phyloP scores from a whole-genome alignment of 768 basidiomycete genomes.

The Sporobolomyces roseus region DNA sequence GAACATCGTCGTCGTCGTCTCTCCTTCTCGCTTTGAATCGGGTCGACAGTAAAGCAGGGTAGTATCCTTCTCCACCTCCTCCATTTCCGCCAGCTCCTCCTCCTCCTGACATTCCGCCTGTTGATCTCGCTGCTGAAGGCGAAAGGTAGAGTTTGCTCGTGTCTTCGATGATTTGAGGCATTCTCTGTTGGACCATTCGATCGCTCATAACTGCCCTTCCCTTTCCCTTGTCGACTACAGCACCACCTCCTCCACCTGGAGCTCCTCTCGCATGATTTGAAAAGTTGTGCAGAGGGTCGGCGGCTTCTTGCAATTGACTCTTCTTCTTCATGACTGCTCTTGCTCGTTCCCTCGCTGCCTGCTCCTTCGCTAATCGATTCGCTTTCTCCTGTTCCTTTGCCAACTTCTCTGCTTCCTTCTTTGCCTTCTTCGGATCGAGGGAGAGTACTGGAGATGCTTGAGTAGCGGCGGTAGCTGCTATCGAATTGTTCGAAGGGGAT shows the following conservation, averaged over 20 bases:
- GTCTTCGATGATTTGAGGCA: conserved; percentile 45
- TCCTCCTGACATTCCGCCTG: not conserved
- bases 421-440: conserved; percentile 51
- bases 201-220: conserved; percentile 24
- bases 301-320: conserved; percentile 45
- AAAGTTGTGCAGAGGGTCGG: conserved; percentile 44
- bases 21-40: conserved; percentile 71
- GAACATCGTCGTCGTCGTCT: conserved; percentile 77
- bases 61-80: conserved; percentile 2
- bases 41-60: conserved; percentile 47
- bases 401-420: conserved; percentile 49
- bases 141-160: conserved; percentile 30
- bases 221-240: conserved; percentile 34
- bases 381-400: conserved; percentile 49
- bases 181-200: conserved; percentile 38
- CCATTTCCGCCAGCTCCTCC: not conserved
- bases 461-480: conserved; percentile 7
- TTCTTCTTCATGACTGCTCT: conserved; percentile 53
- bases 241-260: not conserved
- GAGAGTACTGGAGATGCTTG: conserved; percentile 17
- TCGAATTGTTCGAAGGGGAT: conserved; percentile 47
- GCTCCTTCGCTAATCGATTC: conserved; percentile 49
- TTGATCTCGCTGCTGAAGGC: not conserved
- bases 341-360: conserved; percentile 51
- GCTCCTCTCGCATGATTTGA: conserved; percentile 15